Evolutionary conservation across 306 rosid species (phyloP).

Genomic region (Luffa aegyptiaca): DNA sequence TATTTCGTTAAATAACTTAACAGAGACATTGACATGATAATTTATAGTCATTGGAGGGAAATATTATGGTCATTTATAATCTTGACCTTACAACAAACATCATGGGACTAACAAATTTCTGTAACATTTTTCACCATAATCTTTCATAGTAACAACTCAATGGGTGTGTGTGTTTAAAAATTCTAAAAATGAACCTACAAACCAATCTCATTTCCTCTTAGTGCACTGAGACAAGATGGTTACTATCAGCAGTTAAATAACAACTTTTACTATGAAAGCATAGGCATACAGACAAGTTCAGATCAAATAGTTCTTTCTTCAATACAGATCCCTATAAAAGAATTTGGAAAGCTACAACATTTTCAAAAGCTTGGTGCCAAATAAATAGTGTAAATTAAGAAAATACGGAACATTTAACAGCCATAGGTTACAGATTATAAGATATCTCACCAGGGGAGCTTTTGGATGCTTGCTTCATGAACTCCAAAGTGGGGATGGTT

Average conservation of each 20-base stretch:
- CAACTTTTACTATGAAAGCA: not conserved
- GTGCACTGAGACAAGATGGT: not conserved
- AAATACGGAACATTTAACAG: not conserved
- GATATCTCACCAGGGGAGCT: not conserved
- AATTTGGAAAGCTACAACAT: not conserved
- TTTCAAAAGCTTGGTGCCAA: not conserved
- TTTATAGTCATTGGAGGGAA: too few species aligned
- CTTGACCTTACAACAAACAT: too few species aligned
- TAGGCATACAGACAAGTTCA: not conserved
- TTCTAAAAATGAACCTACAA: not conserved
- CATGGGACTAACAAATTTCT: too few species aligned
- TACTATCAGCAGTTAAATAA: not conserved
- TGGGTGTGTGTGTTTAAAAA: too few species aligned
- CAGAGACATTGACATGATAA: too few species aligned
- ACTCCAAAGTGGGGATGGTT: constrained; percentile 16
- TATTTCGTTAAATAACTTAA: too few species aligned
- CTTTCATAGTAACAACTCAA: too few species aligned
- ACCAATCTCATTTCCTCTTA: not conserved
- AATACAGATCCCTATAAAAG: not conserved
- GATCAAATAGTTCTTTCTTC: not conserved
- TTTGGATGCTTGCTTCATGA: not conserved
- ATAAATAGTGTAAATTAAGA: not conserved
- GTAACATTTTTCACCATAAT: too few species aligned
- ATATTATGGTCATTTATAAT: too few species aligned
- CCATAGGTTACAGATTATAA: not conserved